phyloP scores from a whole-genome alignment of 495 filamentous ascomycete species.

The Lophiostoma macrostomum region DNA sequence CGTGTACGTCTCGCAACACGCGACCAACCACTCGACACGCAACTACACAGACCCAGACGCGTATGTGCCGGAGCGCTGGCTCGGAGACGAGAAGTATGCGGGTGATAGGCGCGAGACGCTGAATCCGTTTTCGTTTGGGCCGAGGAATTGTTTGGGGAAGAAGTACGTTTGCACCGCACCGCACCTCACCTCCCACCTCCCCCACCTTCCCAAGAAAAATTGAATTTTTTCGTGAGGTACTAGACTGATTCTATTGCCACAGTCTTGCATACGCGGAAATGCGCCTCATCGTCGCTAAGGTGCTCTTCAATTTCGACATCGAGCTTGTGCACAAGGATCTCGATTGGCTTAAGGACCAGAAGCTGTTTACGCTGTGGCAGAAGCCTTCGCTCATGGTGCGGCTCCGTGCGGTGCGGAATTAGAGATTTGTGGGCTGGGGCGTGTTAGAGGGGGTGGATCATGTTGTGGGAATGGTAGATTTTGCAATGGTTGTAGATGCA shows the following conservation, averaged over 20 bases:
- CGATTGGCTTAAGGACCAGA: constrained; percentile 45
- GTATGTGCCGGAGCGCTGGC: constrained; percentile 51
- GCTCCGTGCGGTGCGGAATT: too few relatives aligned
- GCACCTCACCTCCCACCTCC: background rate
- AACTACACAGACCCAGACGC: constrained; percentile 45
- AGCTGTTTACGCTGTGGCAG: constrained; percentile 37
- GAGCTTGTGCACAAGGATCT: constrained; percentile 37
- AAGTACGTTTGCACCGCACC: constrained; percentile 20
- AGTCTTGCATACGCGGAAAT: constrained; percentile 54
- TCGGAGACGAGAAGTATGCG: constrained; percentile 30
- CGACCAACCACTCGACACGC: constrained; percentile 39
- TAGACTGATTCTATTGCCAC: background rate
- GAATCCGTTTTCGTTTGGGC: constrained; percentile 35
- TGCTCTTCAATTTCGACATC: constrained; percentile 56
- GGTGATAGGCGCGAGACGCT: constrained; percentile 26
- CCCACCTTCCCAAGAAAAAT: background rate
- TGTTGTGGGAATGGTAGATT: too few relatives aligned
- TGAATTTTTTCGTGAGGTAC: background rate
- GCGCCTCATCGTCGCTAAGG: constrained; percentile 49
- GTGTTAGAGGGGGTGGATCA: too few relatives aligned
- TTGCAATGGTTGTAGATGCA: too few relatives aligned
- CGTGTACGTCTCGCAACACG: constrained; percentile 44
- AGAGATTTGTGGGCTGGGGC: too few relatives aligned
- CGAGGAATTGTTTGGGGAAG: constrained; percentile 35
- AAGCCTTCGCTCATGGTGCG: constrained; percentile 32